These are phyloP conservation scores for Syncephalastrum sp. DNA, from an alignment of 371 early-diverging fungal species.

Conservation along the genomic window DNA sequence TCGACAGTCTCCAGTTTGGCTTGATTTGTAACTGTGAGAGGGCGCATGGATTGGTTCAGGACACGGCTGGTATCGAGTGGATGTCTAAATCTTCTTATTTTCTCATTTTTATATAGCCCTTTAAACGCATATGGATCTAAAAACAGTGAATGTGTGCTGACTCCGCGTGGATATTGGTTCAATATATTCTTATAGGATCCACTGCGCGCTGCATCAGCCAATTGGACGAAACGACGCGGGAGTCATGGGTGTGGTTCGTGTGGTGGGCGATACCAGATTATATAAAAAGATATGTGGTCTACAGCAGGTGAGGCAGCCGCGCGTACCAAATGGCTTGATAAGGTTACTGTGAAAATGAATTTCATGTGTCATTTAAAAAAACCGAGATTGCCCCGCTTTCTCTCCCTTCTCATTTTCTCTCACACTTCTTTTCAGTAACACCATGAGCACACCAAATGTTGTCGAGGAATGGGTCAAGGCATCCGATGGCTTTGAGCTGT, in stretches of 20 bases:
- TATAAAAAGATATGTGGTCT: conserved; percentile 63
- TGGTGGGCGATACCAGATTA: conserved; percentile 93
- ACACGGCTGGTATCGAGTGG: not conserved
- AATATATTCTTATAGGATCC: conserved; percentile 52
- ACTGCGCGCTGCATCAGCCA: conserved; percentile 97
- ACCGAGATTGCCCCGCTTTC: not conserved
- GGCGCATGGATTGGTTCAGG: conserved; percentile 83
- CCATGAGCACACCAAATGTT: conserved; percentile 15
- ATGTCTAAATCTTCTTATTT: not conserved
- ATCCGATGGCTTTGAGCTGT: conserved; percentile 33
- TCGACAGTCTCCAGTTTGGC: conserved; percentile 71
- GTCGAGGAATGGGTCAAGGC: conserved; percentile 38
- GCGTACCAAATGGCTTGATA: no score
- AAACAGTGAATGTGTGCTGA: not conserved
- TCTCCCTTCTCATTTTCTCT: conserved; percentile 9
- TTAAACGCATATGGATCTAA: conserved; percentile 90
- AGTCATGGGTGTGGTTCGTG: conserved; percentile 90
- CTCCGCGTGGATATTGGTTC: not conserved
- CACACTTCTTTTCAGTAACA: not conserved
- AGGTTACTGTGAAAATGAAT: no score
- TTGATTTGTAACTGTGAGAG: conserved; percentile 98
- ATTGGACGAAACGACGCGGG: conserved; percentile 96
- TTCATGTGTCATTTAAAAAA: not conserved
- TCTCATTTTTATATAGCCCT: conserved; percentile 50
- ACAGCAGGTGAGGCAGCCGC: no score